Evolutionary conservation across 306 rosid species (phyloP).

Genomic region (Quercus glauca): DNA sequence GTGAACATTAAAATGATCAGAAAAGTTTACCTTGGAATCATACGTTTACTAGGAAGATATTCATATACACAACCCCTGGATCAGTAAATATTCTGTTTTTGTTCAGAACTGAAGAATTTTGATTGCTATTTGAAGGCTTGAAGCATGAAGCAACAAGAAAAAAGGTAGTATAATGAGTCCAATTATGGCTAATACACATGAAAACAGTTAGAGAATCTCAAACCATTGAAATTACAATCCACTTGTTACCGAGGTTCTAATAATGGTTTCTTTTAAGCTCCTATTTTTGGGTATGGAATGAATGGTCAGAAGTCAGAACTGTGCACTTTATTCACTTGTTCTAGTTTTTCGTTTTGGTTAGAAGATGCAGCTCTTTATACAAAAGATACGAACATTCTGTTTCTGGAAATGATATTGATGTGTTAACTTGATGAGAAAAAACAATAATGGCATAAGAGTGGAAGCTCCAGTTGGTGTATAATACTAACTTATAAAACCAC

Average conservation of each 20-base stretch:
- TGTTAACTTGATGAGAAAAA: neutral
- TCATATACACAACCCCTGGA: neutral
- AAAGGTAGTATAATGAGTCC: neutral
- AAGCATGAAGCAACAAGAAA: neutral
- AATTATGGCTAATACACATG: neutral
- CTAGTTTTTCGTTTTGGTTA: neutral
- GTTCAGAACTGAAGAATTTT: neutral
- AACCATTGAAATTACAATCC: neutral
- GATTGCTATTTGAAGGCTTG: neutral
- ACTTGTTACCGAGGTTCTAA: neutral
- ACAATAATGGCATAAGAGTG: neutral
- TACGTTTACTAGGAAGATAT: neutral
- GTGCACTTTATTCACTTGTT: neutral
- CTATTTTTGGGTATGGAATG: neutral
- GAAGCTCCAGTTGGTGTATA: neutral
- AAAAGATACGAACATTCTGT: neutral
- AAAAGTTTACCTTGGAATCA: neutral
- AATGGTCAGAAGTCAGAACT: neutral
- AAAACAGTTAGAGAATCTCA: neutral
- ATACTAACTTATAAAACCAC: neutral
- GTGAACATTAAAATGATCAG: neutral
- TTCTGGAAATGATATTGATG: neutral
- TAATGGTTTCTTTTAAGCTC: neutral
- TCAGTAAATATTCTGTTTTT: neutral
- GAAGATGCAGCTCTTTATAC: neutral